Evolutionary conservation across 208 protist genomes (phyloP).

Genomic region (Herpetomonas muscarum): DNA sequence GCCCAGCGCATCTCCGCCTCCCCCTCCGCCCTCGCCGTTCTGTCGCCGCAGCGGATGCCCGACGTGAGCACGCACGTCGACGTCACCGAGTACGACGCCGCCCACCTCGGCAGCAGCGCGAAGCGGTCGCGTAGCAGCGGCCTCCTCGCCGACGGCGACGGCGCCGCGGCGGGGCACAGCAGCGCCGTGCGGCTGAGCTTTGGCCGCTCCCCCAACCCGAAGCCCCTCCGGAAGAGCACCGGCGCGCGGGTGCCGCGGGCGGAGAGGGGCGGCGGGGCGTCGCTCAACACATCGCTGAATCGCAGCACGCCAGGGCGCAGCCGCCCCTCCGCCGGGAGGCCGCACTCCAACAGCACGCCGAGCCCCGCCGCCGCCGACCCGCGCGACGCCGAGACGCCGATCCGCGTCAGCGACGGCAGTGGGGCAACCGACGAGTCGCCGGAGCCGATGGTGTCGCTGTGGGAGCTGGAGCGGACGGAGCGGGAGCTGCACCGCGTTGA

Average conservation of each 20-base stretch:
- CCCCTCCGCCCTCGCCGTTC: constrained; percentile 64
- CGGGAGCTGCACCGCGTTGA: constrained; percentile 71
- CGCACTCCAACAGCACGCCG: neutral
- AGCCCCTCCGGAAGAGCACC: constrained; percentile 18
- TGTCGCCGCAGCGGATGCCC: constrained; percentile 67
- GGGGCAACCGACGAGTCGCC: constrained; percentile 3
- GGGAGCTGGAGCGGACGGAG: constrained; percentile 54
- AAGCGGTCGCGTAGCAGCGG: constrained; percentile 8
- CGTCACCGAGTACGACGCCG: constrained; percentile 66
- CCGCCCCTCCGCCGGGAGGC: neutral
- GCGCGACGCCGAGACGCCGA: neutral
- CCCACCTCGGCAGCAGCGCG: constrained; percentile 32
- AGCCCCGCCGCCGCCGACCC: constrained; percentile 9
- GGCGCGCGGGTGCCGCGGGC: constrained; percentile 10
- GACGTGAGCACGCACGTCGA: constrained; percentile 31
- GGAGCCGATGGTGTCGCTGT: constrained; percentile 46
- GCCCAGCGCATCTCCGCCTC: constrained; percentile 69
- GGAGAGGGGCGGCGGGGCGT: constrained; percentile 6
- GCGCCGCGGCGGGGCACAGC: constrained; percentile 9
- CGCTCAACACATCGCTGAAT: constrained; percentile 18
- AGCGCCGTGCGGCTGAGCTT: constrained; percentile 20
- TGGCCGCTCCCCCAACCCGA: constrained; percentile 55
- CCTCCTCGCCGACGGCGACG: constrained; percentile 3
- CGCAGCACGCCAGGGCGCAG: constrained; percentile 17
- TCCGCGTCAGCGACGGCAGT: neutral